Evolutionary conservation across 257 asterid species (phyloP).

Genomic region (Primulina tabacum): DNA sequence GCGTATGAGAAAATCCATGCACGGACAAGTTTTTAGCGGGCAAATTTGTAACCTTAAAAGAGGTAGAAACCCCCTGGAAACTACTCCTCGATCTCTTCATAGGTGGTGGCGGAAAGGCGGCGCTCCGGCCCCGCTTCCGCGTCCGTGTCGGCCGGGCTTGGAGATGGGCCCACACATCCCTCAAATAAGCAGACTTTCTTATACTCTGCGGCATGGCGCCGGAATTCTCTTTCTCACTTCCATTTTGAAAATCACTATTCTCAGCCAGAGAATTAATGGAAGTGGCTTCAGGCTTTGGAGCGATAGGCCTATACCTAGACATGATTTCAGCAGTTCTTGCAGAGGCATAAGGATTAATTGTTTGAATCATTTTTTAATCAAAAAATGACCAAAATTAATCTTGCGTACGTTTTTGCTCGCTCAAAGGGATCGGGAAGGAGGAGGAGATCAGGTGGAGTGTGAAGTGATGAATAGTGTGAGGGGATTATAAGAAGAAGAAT

Average conservation of each 20-base stretch:
- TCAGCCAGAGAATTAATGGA: slow-evolving; percentile 20
- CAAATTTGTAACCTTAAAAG: slow-evolving; percentile 25
- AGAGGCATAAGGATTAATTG: slow-evolving; percentile 52
- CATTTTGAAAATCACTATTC: not conserved
- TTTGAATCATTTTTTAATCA: slow-evolving; percentile 53
- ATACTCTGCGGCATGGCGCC: slow-evolving; percentile 46
- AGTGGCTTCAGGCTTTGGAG: slow-evolving; percentile 73
- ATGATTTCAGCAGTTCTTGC: slow-evolving; percentile 84
- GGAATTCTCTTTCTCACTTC: slow-evolving; percentile 23
- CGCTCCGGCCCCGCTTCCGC: slow-evolving; percentile 68
- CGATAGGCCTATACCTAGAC: slow-evolving; percentile 88
- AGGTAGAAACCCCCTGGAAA: slow-evolving; percentile 39
- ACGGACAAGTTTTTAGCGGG: slow-evolving; percentile 33
- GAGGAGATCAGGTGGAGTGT: not conserved
- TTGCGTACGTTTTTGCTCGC: not conserved
- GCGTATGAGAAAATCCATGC: slow-evolving; percentile 37
- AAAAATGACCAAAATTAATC: slow-evolving; percentile 18
- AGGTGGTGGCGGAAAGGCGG: slow-evolving; percentile 56
- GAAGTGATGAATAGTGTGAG: slow-evolving; percentile 4
- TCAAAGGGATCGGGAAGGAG: not conserved
- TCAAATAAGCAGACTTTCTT: slow-evolving; percentile 57
- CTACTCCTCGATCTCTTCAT: slow-evolving; percentile 45
- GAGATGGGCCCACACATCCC: slow-evolving; percentile 72
- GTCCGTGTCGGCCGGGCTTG: slow-evolving; percentile 89
- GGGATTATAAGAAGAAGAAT: slow-evolving; percentile 26